A percentile compares a stretch with the other conserved stretches of the same genome.
Evolutionary conservation across 2,329 filamentous ascomycete genomes (phyloP).

Genomic region (Rasamsonia emersonii): DNA sequence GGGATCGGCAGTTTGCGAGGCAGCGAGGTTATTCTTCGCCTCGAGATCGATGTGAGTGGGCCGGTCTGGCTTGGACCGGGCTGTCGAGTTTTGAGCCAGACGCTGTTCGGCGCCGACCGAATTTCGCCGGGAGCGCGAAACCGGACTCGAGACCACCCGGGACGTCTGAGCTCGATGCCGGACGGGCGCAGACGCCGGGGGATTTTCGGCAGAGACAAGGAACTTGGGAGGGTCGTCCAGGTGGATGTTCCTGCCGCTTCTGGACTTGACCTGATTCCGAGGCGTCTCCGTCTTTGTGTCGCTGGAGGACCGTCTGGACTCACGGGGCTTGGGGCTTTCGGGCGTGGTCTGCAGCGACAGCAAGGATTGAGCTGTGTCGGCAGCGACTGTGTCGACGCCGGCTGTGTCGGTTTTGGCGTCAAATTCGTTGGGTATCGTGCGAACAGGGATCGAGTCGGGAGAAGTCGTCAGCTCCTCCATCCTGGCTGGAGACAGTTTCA

Average conservation of each 20-base stretch:
- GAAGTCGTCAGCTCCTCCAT: slow-evolving; percentile 43
- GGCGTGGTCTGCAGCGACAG: not conserved
- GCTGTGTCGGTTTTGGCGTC: slow-evolving; percentile 3
- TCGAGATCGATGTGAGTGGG: slow-evolving; percentile 25
- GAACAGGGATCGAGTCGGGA: slow-evolving; percentile 40
- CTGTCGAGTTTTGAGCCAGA: slow-evolving; percentile 23
- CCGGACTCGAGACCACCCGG: slow-evolving; percentile 25
- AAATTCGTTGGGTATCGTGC: slow-evolving; percentile 18
- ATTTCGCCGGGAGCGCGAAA: slow-evolving; percentile 21
- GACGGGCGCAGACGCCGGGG: slow-evolving; percentile 12
- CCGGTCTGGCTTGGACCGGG: slow-evolving; percentile 25
- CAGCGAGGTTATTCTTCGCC: slow-evolving; percentile 18
- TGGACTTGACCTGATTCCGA: slow-evolving; percentile 14
- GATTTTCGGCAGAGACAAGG: slow-evolving; percentile 12
- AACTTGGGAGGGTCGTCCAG: slow-evolving; percentile 18
- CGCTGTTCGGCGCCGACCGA: slow-evolving; percentile 23
- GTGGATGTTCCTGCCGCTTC: slow-evolving; percentile 17
- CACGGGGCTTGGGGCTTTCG: slow-evolving; percentile 4
- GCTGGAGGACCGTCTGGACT: slow-evolving; percentile 15
- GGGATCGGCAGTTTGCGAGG: slow-evolving; percentile 20
- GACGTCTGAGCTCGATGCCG: slow-evolving; percentile 23
- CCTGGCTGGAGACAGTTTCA: slow-evolving; percentile 43
- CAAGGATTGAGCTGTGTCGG: not conserved
- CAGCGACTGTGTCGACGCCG: slow-evolving; percentile 3
- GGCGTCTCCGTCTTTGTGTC: slow-evolving; percentile 16